These are phyloP conservation scores for Tuber microsphaerosporum DNA, from an alignment of 495 filamentous ascomycete genomes.

Conservation along the genomic window DNA sequence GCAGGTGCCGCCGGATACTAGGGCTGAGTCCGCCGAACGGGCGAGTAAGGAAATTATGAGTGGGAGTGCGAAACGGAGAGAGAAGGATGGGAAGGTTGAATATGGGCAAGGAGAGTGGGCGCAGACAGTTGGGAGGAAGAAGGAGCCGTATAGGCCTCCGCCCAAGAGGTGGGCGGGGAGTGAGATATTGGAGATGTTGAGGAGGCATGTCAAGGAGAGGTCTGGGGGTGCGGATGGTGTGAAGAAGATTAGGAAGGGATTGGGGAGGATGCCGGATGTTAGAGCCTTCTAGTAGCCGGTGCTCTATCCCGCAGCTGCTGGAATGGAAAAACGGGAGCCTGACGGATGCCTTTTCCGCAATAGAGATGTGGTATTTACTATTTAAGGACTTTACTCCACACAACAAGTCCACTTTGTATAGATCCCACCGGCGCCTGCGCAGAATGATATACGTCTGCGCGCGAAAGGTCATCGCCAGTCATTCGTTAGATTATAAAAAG, in stretches of 20 bases:
- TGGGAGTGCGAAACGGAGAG: constrained; percentile 39
- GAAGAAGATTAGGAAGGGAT: constrained; percentile 1
- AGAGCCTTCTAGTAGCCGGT: constrained; percentile 19
- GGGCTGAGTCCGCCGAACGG: constrained; percentile 39
- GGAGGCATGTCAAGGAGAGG: constrained; percentile 62
- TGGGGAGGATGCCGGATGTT: constrained; percentile 40
- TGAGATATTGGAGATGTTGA: constrained; percentile 66
- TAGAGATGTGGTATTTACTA: neutral
- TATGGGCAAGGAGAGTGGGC: constrained; percentile 70
- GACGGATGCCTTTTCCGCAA: neutral
- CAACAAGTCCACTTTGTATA: neutral
- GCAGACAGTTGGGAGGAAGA: constrained; percentile 89
- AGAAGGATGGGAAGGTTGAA: constrained; percentile 35
- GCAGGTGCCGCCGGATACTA: constrained; percentile 61
- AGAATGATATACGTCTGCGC: neutral
- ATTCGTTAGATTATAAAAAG: neutral
- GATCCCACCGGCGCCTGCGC: neutral
- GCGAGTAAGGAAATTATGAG: neutral
- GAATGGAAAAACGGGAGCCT: neutral
- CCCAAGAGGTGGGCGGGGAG: constrained; percentile 75
- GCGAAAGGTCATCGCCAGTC: neutral
- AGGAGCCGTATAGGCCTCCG: constrained; percentile 86
- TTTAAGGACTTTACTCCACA: neutral
- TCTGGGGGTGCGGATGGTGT: constrained; percentile 29
- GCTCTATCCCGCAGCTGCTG: neutral